These are phyloP conservation scores for Jaltomata sinuosa DNA, from an alignment of 257 asterid genomes.

Conservation along the genomic window DNA sequence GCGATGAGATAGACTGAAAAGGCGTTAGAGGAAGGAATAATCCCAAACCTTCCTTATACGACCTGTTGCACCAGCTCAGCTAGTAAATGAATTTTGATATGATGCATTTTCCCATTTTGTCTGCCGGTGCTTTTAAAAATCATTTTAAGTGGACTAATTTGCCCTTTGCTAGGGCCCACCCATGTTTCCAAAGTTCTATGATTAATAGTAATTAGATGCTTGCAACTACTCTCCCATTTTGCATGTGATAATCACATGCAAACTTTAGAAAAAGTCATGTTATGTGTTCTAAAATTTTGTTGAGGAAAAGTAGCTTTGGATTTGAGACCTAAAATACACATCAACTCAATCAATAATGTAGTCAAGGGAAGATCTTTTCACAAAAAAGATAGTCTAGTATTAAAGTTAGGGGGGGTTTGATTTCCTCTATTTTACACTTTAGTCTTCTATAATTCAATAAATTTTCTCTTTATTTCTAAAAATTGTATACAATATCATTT, in stretches of 20 bases:
- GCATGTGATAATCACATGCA: slow-evolving; percentile 22
- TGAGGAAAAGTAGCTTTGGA: neutral
- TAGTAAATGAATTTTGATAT: no score
- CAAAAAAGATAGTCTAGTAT: neutral
- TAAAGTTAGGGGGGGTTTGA: neutral
- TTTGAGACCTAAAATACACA: neutral
- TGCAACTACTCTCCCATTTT: slow-evolving; percentile 4
- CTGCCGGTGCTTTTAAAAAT: neutral
- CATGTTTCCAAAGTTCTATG: neutral
- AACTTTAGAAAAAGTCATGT: neutral
- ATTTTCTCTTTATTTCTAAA: neutral
- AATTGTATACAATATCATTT: neutral
- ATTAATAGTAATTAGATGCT: neutral
- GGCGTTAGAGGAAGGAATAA: no score
- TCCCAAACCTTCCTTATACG: no score
- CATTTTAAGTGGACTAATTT: neutral
- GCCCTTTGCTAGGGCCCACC: neutral
- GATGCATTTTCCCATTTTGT: neutral
- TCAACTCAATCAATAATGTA: neutral
- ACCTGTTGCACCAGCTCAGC: no score
- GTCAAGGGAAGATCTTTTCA: neutral
- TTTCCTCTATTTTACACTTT: neutral
- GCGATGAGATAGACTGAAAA: no score
- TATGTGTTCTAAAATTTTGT: neutral
- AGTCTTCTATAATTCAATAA: neutral